phyloP scores from a whole-genome alignment of 1,284 basidiomycete genomes.

The Marasmius tenuissimus region DNA sequence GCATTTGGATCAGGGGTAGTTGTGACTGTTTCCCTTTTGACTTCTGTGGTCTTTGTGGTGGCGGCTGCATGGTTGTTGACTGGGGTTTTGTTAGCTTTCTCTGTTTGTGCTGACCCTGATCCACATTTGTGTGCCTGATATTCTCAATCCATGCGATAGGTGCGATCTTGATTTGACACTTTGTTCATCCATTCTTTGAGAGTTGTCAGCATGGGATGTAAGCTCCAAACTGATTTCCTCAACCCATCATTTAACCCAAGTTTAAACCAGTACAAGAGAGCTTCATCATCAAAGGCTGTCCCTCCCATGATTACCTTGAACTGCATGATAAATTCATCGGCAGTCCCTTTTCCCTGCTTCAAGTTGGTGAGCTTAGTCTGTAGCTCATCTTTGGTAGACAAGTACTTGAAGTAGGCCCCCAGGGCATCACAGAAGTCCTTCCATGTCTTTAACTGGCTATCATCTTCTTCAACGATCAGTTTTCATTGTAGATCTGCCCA shows the following conservation, averaged over 20 bases:
- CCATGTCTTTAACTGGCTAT: too few species aligned
- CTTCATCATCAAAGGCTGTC: not conserved
- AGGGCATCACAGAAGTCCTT: too few species aligned
- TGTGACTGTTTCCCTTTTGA: not conserved
- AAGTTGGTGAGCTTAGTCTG: not conserved
- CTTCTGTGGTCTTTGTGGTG: not conserved
- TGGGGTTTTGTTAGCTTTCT: not conserved
- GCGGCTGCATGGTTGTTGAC: not conserved
- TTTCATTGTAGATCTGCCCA: too few species aligned
- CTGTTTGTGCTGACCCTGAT: not conserved
- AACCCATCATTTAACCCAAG: not conserved
- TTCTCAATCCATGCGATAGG: not conserved
- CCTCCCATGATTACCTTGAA: not conserved
- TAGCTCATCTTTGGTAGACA: not conserved
- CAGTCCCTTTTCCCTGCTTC: not conserved
- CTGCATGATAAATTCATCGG: not conserved
- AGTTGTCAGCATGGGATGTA: not conserved
- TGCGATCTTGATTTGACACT: not conserved
- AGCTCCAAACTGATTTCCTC: not conserved
- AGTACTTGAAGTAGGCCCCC: not conserved
- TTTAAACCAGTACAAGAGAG: not conserved
- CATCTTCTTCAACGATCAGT: too few species aligned
- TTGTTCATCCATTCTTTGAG: not conserved
- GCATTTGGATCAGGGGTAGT: not conserved
- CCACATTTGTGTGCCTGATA: not conserved